phyloP scores from a whole-genome alignment of 768 basidiomycete genomes.

The Epithele typhae region DNA sequence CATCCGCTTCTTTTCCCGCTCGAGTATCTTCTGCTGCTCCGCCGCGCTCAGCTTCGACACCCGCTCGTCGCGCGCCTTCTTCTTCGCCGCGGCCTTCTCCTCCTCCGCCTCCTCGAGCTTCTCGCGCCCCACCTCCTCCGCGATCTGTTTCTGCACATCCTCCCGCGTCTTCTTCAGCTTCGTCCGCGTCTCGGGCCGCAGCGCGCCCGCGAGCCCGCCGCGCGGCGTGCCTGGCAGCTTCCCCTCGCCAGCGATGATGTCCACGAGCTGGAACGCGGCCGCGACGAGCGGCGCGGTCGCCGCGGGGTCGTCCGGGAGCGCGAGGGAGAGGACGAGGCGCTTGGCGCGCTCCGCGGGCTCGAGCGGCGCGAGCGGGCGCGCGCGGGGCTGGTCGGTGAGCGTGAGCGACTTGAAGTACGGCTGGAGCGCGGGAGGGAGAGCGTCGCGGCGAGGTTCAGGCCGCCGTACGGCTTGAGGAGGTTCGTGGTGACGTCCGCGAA shows the following conservation, averaged over 20 bases:
- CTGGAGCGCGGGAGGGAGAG: conserved; percentile 61
- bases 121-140: conserved; percentile 61
- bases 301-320: conserved; percentile 45
- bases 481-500: conserved; percentile 82
- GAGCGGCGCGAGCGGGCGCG: conserved; percentile 54
- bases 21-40: conserved; percentile 84
- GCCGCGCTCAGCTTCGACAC: conserved; percentile 68
- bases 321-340: conserved; percentile 69
- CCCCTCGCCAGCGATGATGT: conserved; percentile 44
- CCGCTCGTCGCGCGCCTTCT: conserved; percentile 68
- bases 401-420: conserved; percentile 85
- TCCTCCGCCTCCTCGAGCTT: conserved; percentile 71
- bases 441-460: conserved; percentile 48
- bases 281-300: conserved; percentile 59
- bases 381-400: conserved; percentile 83
- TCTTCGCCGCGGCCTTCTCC: conserved; percentile 68
- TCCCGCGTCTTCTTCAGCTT: conserved; percentile 77
- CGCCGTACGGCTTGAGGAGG: conserved; percentile 56
- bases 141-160: conserved; percentile 63
- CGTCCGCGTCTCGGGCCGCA: conserved; percentile 73
- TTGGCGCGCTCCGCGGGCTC: conserved; percentile 54
- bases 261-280: conserved; percentile 71
- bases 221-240: conserved; percentile 13
- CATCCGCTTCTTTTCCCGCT: conserved; percentile 72
- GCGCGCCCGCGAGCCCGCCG: conserved; percentile 18